Conservation (phyloP, 208 protist genomes). For the Leishmania mexicana region DNA sequence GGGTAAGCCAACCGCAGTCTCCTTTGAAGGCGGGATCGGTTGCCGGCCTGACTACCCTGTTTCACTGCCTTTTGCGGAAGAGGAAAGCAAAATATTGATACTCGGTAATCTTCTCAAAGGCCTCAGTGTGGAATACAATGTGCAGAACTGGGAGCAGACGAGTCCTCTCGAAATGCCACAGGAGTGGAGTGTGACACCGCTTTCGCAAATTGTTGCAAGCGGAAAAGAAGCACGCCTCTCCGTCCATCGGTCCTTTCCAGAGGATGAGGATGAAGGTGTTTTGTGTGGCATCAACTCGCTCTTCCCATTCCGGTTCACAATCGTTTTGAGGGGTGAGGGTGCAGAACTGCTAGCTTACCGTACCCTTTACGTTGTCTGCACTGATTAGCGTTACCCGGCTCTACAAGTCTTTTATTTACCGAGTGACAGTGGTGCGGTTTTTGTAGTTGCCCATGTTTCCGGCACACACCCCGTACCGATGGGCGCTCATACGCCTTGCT, state of each 20-base stretch:
- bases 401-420: constrained; percentile 2
- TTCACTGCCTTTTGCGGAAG: constrained; percentile 20
- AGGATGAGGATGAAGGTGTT: background rate
- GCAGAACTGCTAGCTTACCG: background rate
- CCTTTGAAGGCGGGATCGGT: constrained; percentile 27
- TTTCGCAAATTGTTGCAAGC: constrained; percentile 5
- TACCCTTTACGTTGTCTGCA: constrained; percentile 30
- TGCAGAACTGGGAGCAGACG: constrained; percentile 35
- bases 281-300: background rate
- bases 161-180: constrained; percentile 6
- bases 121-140: constrained; percentile 19
- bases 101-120: constrained; percentile 28
- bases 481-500: background rate
- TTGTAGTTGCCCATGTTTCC: background rate
- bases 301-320: constrained; percentile 30
- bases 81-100: constrained; percentile 26
- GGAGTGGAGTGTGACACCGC: constrained; percentile 19
- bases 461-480: background rate
- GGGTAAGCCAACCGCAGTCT: constrained; percentile 13
- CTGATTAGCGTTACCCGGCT: background rate
- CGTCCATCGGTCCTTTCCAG: constrained; percentile 10
- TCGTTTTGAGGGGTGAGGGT: constrained; percentile 28
- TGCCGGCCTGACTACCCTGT: constrained; percentile 27
- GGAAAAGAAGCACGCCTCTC: constrained; percentile 19
- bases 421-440: background rate